Evolutionary conservation across 768 basidiomycete genomes (phyloP).

Genomic region (Lactifluus hygrophoroides): DNA sequence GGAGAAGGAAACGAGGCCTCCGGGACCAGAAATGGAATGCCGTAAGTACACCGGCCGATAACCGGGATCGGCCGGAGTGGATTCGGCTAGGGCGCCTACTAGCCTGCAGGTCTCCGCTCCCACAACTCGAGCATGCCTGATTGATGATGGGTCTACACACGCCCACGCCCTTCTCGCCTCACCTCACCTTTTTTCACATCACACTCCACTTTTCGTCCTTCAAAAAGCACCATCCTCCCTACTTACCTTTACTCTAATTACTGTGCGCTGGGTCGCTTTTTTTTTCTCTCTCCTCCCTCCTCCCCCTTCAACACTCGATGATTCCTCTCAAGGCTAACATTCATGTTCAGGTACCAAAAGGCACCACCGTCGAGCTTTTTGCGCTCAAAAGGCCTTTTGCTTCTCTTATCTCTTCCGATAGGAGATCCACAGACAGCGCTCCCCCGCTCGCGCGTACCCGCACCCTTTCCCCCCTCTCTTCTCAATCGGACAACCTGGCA

Average conservation of each 20-base stretch:
- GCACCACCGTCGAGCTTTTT: constrained; percentile 20
- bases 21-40: too few relatives aligned
- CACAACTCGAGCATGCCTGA: too few relatives aligned
- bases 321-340: constrained; percentile 21
- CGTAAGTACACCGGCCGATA: too few relatives aligned
- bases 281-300: background rate
- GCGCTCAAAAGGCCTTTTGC: constrained; percentile 17
- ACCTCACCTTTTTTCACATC: constrained; percentile 14
- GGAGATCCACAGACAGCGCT: constrained; percentile 3
- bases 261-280: constrained; percentile 7
- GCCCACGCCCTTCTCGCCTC: constrained; percentile 7
- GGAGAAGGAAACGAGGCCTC: constrained; percentile 9
- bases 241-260: background rate
- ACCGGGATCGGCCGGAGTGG: background rate
- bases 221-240: constrained; percentile 9
- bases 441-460: constrained; percentile 13
- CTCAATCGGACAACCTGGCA: constrained; percentile 20
- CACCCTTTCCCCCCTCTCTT: constrained; percentile 8
- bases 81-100: too few relatives aligned
- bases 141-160: background rate
- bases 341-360: constrained; percentile 20
- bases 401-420: constrained; percentile 14
- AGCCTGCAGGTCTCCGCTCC: too few relatives aligned
- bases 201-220: background rate
- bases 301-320: background rate